Conservation (phyloP, 805 yeast species). For the Komagataella kurtzmanii region DNA sequence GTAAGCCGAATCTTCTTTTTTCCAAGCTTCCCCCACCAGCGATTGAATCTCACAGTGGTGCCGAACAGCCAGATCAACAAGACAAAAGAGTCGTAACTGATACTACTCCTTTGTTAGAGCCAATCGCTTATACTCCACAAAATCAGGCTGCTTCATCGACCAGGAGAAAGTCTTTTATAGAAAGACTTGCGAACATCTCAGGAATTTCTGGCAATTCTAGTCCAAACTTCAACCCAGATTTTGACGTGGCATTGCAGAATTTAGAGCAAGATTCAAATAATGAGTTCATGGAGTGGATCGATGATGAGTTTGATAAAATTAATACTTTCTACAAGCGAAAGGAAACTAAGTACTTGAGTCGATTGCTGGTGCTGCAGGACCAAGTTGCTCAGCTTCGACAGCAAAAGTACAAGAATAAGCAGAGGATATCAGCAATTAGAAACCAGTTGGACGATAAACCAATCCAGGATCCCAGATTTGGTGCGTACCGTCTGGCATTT, state of each 20-base stretch:
- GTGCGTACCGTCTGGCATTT: neutral
- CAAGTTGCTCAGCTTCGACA: slow-evolving; percentile 55
- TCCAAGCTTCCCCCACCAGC: neutral
- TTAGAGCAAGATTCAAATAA: slow-evolving; percentile 15
- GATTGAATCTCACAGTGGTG: neutral
- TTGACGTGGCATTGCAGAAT: neutral
- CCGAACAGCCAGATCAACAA: neutral
- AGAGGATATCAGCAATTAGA: slow-evolving; percentile 5
- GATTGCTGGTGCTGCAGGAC: slow-evolving; percentile 50
- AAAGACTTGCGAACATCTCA: slow-evolving; percentile 8
- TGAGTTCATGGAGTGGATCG: slow-evolving; percentile 57
- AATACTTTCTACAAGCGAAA: slow-evolving; percentile 45
- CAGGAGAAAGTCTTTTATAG: slow-evolving; percentile 13
- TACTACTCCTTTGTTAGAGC: neutral
- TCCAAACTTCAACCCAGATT: neutral
- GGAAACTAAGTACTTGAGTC: slow-evolving; percentile 45
- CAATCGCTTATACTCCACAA: neutral
- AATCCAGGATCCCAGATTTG: neutral
- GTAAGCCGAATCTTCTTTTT: neutral
- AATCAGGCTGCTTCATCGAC: neutral
- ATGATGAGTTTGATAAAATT: slow-evolving; percentile 43
- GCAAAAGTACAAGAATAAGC: slow-evolving; percentile 23
- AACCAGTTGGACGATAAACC: neutral
- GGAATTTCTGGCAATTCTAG: slow-evolving; percentile 5
- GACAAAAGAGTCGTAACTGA: neutral